Base-by-base conservation (phyloP, 2,329 filamentous ascomycete genomes). In the Nigrograna mackinnonii region DNA sequence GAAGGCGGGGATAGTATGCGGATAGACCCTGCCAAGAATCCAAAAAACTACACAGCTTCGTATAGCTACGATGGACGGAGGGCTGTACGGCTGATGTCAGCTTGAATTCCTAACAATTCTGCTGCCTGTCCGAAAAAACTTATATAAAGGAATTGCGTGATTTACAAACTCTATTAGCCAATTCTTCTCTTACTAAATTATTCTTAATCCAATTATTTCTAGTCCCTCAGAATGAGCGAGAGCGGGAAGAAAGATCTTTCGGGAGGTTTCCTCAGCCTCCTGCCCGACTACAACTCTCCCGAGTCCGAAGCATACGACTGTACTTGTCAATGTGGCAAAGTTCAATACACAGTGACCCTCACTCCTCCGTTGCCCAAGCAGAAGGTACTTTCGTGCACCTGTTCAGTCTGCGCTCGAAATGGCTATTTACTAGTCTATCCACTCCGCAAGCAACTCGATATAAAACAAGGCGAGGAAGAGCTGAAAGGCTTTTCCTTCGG, bases 301-400 rank as follows among this genome's bases (percentile, higher is more conserved):
- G 51, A 60, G 14, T 35, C 42, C 18, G 36, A 54, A 36, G 75
- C 71, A 2, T 79, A 82, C 58, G 60, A 72, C 34, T 76, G 69
- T 9, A 73, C 72, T 41, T 82, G 78, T 49, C 78, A 81, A 56
- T 81, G 79, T 59, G 78, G 77, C 33, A 71, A 71, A 39, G 69
- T 82, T 45, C 64, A 70, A 45, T 76, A 79, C 52, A 67, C 69
- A 12, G 65, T 79, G 20, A 72, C 68, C 16, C 67, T 81, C 33
- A 74, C 73, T 21, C 76, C 77, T 18, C 71, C 76, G 19, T 65
- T 80, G 20, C 66, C 71, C 4, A 62, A 75, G 49, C 66, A 75
- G 48, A 61, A 68, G 44, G 69, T 79, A 4, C 35, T 74, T n/a
- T 56, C 71, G 16, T 82, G 79, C 67, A 78, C 74, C 56, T 81